phyloP scores from a whole-genome alignment of 805 yeast genomes.

The Hanseniaspora taiwanica region DNA sequence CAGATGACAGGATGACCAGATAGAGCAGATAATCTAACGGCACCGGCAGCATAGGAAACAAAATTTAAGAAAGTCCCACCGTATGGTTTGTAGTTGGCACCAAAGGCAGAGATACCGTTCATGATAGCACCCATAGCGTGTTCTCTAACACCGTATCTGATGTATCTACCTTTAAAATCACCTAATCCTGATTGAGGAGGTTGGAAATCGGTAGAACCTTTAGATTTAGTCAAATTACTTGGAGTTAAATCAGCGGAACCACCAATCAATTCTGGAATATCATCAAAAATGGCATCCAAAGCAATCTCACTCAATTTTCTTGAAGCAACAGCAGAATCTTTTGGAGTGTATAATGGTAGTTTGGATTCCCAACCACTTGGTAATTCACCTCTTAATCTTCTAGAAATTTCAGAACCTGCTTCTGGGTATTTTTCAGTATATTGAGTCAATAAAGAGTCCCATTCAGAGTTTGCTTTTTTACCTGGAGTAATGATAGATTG shows the following conservation, averaged over 20 bases:
- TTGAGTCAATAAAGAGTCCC: slow-evolving; percentile 52
- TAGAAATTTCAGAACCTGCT: slow-evolving; percentile 60
- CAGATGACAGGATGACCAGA: slow-evolving; percentile 74
- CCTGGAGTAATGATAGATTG: slow-evolving; percentile 44
- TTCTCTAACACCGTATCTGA: slow-evolving; percentile 97
- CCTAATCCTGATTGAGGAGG: slow-evolving; percentile 71
- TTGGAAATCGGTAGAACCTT: slow-evolving; percentile 83
- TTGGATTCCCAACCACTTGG: slow-evolving; percentile 71
- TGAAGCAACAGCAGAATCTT: slow-evolving; percentile 77
- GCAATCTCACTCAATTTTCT: slow-evolving; percentile 87
- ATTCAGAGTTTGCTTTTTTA: slow-evolving; percentile 54
- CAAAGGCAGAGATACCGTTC: slow-evolving; percentile 91
- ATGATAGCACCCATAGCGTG: slow-evolving; percentile 98
- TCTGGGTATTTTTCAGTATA: slow-evolving; percentile 64
- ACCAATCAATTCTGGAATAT: slow-evolving; percentile 81
- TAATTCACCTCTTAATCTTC: slow-evolving; percentile 66
- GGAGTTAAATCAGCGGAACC: slow-evolving; percentile 98
- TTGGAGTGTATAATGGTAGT: slow-evolving; percentile 68
- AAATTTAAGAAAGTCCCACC: slow-evolving; percentile 98
- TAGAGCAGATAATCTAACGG: slow-evolving; percentile 72
- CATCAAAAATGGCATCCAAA: slow-evolving; percentile 45
- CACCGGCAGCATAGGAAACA: slow-evolving; percentile 74
- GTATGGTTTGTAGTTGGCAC: slow-evolving; percentile 73
- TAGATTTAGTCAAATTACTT: slow-evolving; percentile 86
- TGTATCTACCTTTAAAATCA: slow-evolving; percentile 80